These are phyloP conservation scores for Flagelloscypha sp. DNA, from an alignment of 768 basidiomycete species.

Conservation along the genomic window DNA sequence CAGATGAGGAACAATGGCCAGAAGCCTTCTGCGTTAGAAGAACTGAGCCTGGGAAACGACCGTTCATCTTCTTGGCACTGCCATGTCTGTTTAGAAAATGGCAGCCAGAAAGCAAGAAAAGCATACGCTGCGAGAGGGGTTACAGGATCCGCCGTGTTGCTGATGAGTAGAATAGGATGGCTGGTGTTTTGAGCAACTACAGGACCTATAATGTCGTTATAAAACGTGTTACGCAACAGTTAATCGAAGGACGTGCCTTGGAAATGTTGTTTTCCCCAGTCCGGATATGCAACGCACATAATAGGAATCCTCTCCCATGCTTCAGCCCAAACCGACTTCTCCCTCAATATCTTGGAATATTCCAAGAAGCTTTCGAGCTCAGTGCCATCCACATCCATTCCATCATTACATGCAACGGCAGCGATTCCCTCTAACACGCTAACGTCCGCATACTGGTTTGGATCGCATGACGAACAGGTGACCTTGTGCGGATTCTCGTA, in stretches of 20 bases:
- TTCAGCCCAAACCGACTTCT: slow-evolving; percentile 13
- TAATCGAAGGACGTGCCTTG: too few relatives aligned
- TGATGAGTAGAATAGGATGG: slow-evolving; percentile 29
- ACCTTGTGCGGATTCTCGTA: too few relatives aligned
- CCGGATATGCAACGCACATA: slow-evolving; percentile 3
- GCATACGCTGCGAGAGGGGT: slow-evolving; percentile 11
- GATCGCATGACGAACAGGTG: too few relatives aligned
- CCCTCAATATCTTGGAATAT: slow-evolving; percentile 4
- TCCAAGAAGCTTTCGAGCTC: slow-evolving; percentile 6
- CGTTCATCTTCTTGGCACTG: slow-evolving; percentile 32
- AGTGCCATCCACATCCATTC: slow-evolving; percentile 4
- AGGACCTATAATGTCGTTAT: slow-evolving; percentile 20
- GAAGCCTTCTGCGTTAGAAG: slow-evolving; percentile 34
- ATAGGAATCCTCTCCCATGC: slow-evolving; percentile 6
- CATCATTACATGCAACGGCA: slow-evolving; percentile 14
- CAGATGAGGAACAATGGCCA: slow-evolving; percentile 19
- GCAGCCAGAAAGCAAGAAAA: too few relatives aligned
- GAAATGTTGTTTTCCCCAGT: not conserved
- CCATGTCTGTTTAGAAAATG: not conserved
- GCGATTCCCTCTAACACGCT: slow-evolving; percentile 1
- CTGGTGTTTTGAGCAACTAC: slow-evolving; percentile 30
- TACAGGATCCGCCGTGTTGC: slow-evolving; percentile 26
- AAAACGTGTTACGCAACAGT: too few relatives aligned
- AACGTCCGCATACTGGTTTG: slow-evolving; percentile 4
- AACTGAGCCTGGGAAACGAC: slow-evolving; percentile 28